Conservation (phyloP, 495 filamentous ascomycete genomes). For the Chaetomium fimeti region DNA sequence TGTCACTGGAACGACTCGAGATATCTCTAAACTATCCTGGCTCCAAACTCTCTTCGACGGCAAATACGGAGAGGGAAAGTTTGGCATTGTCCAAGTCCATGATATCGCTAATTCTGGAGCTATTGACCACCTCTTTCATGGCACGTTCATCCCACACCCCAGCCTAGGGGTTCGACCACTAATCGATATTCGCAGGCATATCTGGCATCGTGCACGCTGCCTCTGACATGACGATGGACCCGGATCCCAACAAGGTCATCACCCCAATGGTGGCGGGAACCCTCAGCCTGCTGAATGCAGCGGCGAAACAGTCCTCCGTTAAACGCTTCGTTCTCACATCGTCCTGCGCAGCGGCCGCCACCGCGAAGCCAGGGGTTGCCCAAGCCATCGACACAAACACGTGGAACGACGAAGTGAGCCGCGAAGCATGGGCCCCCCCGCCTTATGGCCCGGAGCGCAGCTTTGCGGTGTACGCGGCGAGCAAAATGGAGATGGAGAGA, state of each 20-base stretch:
- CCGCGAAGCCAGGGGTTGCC: conserved; percentile 31
- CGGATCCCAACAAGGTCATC: conserved; percentile 48
- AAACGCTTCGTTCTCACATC: conserved; percentile 55
- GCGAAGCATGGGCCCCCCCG: conserved; percentile 46
- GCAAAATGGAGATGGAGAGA: conserved; percentile 54
- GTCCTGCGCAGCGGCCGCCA: conserved; percentile 46
- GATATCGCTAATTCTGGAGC: conserved; percentile 42
- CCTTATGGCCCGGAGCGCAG: conserved; percentile 32
- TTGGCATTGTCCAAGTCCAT: conserved; percentile 41
- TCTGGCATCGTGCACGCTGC: conserved; percentile 48
- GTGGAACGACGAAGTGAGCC: conserved; percentile 51
- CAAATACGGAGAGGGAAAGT: conserved; percentile 42
- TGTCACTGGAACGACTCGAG: conserved; percentile 53
- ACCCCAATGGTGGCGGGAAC: conserved; percentile 42
- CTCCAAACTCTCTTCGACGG: conserved; percentile 41
- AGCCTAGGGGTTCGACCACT: background rate
- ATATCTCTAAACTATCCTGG: conserved; percentile 43
- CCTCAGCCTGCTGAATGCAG: conserved; percentile 44
- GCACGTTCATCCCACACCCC: background rate
- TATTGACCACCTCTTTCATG: conserved; percentile 44
- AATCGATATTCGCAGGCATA: conserved; percentile 25
- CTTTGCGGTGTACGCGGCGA: conserved; percentile 46
- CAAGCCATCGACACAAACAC: conserved; percentile 38
- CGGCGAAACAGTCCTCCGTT: conserved; percentile 44
- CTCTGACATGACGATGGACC: conserved; percentile 39